These are phyloP conservation scores for Hypomontagnella monticulosa DNA, from an alignment of 495 filamentous ascomycete species.

Conservation along the genomic window DNA sequence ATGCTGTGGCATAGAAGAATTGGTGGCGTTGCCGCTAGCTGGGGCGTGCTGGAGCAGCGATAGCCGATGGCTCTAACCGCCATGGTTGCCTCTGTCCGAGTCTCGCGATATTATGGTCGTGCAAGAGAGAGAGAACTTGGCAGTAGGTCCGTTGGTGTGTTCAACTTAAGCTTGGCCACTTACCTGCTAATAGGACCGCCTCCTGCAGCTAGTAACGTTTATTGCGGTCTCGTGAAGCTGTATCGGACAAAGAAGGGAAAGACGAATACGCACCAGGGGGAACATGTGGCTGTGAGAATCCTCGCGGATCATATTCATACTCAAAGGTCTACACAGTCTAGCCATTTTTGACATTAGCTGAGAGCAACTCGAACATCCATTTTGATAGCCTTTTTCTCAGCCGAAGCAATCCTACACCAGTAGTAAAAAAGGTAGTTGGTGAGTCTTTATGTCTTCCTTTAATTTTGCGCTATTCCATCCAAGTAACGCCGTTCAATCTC, in stretches of 20 bases:
- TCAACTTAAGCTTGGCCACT: conserved; percentile 6
- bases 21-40: conserved; percentile 26
- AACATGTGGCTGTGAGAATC: conserved; percentile 17
- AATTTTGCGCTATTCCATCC: conserved; percentile 32
- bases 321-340: conserved; percentile 28
- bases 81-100: conserved; percentile 15
- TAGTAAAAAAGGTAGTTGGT: conserved; percentile 3
- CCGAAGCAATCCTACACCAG: conserved; percentile 10
- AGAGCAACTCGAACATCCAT: conserved; percentile 15
- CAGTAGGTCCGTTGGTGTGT: conserved; percentile 4
- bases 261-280: conserved; percentile 5
- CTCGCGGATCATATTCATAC: conserved; percentile 33
- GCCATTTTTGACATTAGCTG: conserved; percentile 10
- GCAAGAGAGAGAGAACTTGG: conserved; percentile 14
- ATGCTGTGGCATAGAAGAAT: conserved; percentile 41
- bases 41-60: conserved; percentile 18
- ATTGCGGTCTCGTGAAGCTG: conserved; percentile 14
- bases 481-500: conserved; percentile 39
- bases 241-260: conserved; percentile 12
- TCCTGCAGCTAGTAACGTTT: conserved; percentile 18
- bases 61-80: conserved; percentile 31
- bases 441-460: conserved; percentile 18
- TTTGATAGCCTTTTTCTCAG: conserved; percentile 20
- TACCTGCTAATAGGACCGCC: conserved; percentile 10
- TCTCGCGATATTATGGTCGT: conserved; percentile 17